Evolutionary conservation across 2,329 filamentous ascomycete species (phyloP), one percentile per base, ranked within the genome.

Genomic region (Capronia coronata): DNA sequence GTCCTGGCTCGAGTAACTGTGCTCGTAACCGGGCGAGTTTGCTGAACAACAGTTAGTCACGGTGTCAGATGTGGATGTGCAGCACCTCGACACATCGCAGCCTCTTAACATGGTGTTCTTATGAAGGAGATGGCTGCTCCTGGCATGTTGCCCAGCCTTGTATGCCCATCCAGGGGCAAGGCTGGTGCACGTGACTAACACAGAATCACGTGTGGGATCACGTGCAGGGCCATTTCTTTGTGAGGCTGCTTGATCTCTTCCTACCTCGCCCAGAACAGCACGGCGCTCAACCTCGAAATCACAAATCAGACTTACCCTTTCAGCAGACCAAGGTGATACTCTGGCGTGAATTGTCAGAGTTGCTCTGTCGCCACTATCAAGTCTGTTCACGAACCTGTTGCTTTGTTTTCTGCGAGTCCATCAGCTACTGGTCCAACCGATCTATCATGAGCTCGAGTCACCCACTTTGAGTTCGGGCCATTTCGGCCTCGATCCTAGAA

Each of bases 381-480:
- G 38, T n/a, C 22, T 23, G n/a, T 23, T 22, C 21, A 69, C 83
- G 64, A 82, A 96, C 91, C 89, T 69, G 93, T 98, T 52, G 91
- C 91, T 81, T 98, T 98, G 67, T 98, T 98, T 73, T 98, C 91
- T 95, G 64, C 63, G 27, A 30, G n/a, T 14, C 22, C 25, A 39
- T 58, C 44, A 58, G 53, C 18, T 46, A 37, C 30, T 13, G 21
- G 23, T 25, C 14, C 40, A 42, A 19, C 43, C 29, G 11, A 34
- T 45, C 46, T 37, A 48, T 49, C 27, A 43, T 45, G 53, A 55
- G 37, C 45, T 48, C 43, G 51, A 46, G 47, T 19, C 34, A 63
- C 80, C 75, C 81, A 95, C 91, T 98, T 75, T 98, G 93, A 64
- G 93, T 98, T 82, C 81, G 91, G 69, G 81, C 84, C 93, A 98